phyloP scores from a whole-genome alignment of 495 filamentous ascomycete genomes.

The Penicillium roqueforti region DNA sequence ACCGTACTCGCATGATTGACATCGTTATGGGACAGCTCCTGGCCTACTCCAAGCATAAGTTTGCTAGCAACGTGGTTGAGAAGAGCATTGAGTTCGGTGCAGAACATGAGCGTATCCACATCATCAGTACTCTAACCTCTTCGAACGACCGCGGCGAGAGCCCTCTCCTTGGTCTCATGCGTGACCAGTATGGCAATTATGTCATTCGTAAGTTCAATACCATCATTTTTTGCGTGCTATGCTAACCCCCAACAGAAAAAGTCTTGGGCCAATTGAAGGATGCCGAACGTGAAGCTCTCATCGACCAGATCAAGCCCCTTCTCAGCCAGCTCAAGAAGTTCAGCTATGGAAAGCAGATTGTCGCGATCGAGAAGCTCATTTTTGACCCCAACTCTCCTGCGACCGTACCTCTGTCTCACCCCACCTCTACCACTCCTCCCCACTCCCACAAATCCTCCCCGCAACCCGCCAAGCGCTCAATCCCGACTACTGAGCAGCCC shows the following conservation, averaged over 20 bases:
- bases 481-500: conserved; percentile 29
- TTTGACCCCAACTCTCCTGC: conserved; percentile 36
- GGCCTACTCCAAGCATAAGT: conserved; percentile 88
- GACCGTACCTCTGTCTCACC: conserved; percentile 22
- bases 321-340: conserved; percentile 68
- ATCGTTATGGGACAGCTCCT: conserved; percentile 69
- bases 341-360: conserved; percentile 76
- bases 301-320: conserved; percentile 70
- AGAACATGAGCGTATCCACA: conserved; percentile 62
- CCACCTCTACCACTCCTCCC: conserved; percentile 39
- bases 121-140: conserved; percentile 62
- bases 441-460: conserved; percentile 48
- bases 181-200: conserved; percentile 93
- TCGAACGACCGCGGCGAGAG: conserved; percentile 60
- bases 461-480: conserved; percentile 36
- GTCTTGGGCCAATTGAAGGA: conserved; percentile 66
- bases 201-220: conserved; percentile 77
- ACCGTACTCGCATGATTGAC: conserved; percentile 67
- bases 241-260: conserved; percentile 58
- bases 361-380: conserved; percentile 62
- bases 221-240: background rate
- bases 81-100: conserved; percentile 79
- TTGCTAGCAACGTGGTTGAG: conserved; percentile 96
- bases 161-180: conserved; percentile 71
- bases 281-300: conserved; percentile 59